Base-by-base conservation (phyloP, 2,329 filamentous ascomycete species). In the Ophiostoma australiae region DNA sequence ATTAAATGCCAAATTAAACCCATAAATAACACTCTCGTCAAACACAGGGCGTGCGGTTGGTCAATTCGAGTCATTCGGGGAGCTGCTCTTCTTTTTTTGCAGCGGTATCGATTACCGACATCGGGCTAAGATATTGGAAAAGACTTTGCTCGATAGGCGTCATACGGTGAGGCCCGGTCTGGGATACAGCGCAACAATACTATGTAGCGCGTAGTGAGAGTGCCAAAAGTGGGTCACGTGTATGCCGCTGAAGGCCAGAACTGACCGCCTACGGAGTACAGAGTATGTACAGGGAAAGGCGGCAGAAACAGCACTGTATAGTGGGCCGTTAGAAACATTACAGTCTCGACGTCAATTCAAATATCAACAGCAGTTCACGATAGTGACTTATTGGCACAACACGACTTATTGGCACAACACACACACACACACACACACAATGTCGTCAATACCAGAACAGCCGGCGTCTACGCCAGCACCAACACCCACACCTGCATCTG, bases 391-490 rank as follows among this genome's bases (percentile, higher is more conserved):
- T 58, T n/a, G 58, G 23, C 11, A 17, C 11, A 15, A 48, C 65
- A 71, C 2, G 6, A 6, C 7, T 44, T 52, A 23, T 23, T 58
- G 23, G 10, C 8, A 58, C 20, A 27, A 6, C 6, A 58, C 8
- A 27, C 5, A 11, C 52, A 48, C 65, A 70, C 65, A 69, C 17
- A 23, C 63, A 17, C 44, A 35, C 37, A 69, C 8, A 52, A 73
- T 72, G 70, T 67, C 70, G 37, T 52, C 71, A 72, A n/a, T 52
- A 69, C 69, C 70, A 68, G 2, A 39, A 65, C 70, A 44, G 27
- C 2, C 70, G 39, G 66, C 69, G 23, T n/a, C 69, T 48, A 35
- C 70, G 39, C 33, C 70, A 27, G 15, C n/a, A 11, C 6, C 52
- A 0, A 23, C 52, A 20, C 6, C 52, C 5, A 67, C 67, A 8